Evolutionary conservation across 2,329 filamentous ascomycete genomes (phyloP), one percentile per base, ranked within the genome.

Genomic region (Tolypocladium endophyticum): DNA sequence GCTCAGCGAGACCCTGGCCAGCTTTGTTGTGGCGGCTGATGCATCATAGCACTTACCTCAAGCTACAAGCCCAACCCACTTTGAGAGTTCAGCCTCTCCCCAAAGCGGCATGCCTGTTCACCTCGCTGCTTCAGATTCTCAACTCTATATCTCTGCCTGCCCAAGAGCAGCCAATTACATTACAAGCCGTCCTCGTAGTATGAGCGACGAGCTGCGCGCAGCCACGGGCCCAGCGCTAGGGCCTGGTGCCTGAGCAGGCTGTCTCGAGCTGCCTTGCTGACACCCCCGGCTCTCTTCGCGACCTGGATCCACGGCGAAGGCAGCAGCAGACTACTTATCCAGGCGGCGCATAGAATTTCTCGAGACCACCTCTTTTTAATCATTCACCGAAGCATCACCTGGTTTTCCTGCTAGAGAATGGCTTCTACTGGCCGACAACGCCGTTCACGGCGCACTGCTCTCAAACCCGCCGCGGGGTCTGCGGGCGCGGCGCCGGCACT

Each of bases 231-330:
- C 18, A 25, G 20, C 58, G 41, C 58, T 45, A 35, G 56, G 41
- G 52, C 38, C 55, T 60, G 54, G 56, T 38, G 55, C 59, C 59
- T 57, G 47, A 43, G 56, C n/a, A 9, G 28, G n/a, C 36, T n/a
- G 30, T 25, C 25, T 58, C 50, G 47, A 58, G 39, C 45, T 43
- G 45, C 23, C 25, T 35, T 25, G 43, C 38, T 41, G 33, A 36
- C 50, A 18, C 33, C 12, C 12, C 30, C 23, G 30, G 50, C 50
- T 11, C 20, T 35, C 20, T 12, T 33, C 3, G 9, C 33, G 7
- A 16, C 30, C 20, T 9, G 14, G 50, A 14, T 16, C 50, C 50
- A 23, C 35, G 11, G 20, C 30, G 50, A 23, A 54, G 30, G 50
- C 50, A 54, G 50, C 50, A 54, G 50, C 50, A 14, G 50, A 36